Base-by-base conservation (phyloP, 371 early-diverging fungal genomes). In the Mucor plumbeus region DNA sequence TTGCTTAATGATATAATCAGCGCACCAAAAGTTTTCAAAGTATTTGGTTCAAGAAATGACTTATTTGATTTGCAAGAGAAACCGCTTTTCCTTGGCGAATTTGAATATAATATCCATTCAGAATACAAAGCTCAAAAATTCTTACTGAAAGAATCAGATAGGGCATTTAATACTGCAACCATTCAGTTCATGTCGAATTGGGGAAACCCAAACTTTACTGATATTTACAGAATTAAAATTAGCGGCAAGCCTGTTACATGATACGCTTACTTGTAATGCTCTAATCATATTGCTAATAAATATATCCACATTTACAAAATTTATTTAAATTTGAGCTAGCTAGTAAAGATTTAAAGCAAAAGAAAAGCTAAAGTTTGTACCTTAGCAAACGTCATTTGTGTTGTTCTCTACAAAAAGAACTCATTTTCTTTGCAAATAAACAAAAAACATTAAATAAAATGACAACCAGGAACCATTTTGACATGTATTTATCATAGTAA, bases 191-290 rank as follows among this genome's bases (percentile, higher is more conserved):
- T 71, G 38, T 79, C 77, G 47, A 94, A 94, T 74, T 91, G 91
- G 90, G 94, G 94, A 2, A 82, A 91, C 54, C 70, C 79, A 26
- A 80, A 83, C 3, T 88, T 89, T 69, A 94, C 94, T 6, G 94
- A 94, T 64, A 64, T 94, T 56, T 94, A 94, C 69, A 87, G 94
- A 17, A 83, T 94, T 43, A 86, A 93, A 19, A 87, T 91, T 47
- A 92, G 93, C 75, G 93, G 89, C 10, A 72, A 73, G 47, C 63
- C 80, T 10, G 39, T 21, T 1, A 17, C 38, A 38, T 35, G 9
- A 19, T 47, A 47, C n/a, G 5, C 5, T 17, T 3, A 26, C 26
- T 26, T 26, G 26, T 26, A 26, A 26, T 26, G 3, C 26, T 26
- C 26, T 26, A 26, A 26, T 1, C 26, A 26, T 26, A 26, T 26